Evolutionary conservation across 306 rosid species (phyloP).

Genomic region (Begonia loranthoides): DNA sequence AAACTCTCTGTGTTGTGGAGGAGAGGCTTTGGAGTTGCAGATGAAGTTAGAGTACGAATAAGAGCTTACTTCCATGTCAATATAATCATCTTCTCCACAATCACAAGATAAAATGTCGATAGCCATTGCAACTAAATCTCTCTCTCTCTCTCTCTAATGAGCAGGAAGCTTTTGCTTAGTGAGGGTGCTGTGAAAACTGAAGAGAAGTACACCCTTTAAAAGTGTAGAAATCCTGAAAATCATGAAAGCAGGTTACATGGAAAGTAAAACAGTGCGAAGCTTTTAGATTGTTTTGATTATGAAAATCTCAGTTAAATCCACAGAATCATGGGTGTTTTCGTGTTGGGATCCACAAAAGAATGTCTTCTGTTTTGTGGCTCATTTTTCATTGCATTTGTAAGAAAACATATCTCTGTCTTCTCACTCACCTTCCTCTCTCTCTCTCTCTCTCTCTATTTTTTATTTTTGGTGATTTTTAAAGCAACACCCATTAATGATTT

Average conservation of each 20-base stretch:
- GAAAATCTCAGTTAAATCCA: constrained; percentile 26
- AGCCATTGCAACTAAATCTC: constrained; percentile 32
- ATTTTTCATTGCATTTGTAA: constrained; percentile 11
- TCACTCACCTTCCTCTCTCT: no score
- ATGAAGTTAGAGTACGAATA: constrained; percentile 26
- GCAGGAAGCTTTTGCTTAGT: constrained; percentile 24
- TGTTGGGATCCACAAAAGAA: constrained; percentile 16
- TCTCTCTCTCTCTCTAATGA: constrained; percentile 9
- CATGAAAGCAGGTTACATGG: constrained; percentile 14
- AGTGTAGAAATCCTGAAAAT: constrained; percentile 9
- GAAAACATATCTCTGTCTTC: no score
- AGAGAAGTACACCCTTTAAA: constrained; percentile 32
- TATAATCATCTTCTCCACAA: constrained; percentile 71
- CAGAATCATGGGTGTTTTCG: constrained; percentile 12
- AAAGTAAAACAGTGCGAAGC: constrained; percentile 14
- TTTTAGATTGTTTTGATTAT: constrained; percentile 15
- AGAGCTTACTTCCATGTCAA: constrained; percentile 81
- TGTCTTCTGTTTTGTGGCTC: constrained; percentile 13
- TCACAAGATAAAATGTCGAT: constrained; percentile 32
- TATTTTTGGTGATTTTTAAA: neutral
- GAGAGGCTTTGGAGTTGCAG: constrained; percentile 31
- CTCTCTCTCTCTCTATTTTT: constrained; percentile 7
- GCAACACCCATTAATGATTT: constrained; percentile 5
- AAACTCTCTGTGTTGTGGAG: constrained; percentile 57
- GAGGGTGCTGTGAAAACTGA: constrained; percentile 17